Conservation (phyloP, 345 rosid genomes). For the Anastatica hierochuntica region DNA sequence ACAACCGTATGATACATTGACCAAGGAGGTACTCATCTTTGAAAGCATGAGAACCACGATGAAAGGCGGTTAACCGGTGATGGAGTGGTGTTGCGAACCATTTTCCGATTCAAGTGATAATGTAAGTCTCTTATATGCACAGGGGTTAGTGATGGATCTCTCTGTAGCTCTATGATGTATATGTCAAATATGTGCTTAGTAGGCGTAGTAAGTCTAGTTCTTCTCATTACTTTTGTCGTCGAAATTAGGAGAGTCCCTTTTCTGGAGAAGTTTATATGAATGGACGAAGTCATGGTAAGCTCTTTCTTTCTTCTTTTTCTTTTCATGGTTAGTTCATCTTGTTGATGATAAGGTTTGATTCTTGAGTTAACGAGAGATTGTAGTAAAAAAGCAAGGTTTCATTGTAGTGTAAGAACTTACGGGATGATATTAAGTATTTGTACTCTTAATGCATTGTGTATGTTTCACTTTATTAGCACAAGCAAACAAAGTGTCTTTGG, state of each 20-base stretch:
- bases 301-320: neutral
- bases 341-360: conserved; percentile 10
- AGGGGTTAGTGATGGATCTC: conserved; percentile 1
- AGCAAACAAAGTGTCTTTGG: neutral
- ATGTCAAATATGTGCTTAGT: conserved; percentile 17
- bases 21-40: neutral
- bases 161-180: conserved; percentile 15
- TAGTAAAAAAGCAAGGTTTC: neutral
- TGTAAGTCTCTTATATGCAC: conserved; percentile 30
- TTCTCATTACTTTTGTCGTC: conserved; percentile 2
- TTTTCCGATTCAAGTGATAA: too few species aligned
- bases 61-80: neutral
- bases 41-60: neutral
- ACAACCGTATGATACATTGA: conserved; percentile 4
- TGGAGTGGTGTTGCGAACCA: too few species aligned
- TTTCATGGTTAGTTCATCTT: conserved; percentile 4
- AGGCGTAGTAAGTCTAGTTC: too few species aligned
- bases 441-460: conserved; percentile 5
- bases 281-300: too few species aligned
- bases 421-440: conserved; percentile 1
- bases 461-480: conserved; percentile 5
- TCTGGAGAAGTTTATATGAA: neutral
- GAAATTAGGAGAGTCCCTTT: too few species aligned
- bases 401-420: conserved; percentile 8
- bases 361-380: conserved; percentile 6